Conservation (phyloP, 345 rosid species). For the Streptanthus diversifolius region DNA sequence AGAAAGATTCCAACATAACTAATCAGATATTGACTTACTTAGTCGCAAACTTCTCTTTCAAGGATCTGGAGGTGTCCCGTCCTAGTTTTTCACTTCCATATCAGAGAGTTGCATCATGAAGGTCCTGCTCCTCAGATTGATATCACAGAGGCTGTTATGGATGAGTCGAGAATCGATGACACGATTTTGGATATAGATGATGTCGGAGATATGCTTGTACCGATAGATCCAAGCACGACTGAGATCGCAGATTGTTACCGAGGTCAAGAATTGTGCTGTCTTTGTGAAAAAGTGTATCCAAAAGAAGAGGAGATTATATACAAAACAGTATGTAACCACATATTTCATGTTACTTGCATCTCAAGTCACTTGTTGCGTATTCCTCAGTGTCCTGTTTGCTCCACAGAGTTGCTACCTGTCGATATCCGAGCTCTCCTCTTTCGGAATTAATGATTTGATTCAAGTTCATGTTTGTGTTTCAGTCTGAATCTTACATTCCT, state of each 20-base stretch:
- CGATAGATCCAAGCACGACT: neutral
- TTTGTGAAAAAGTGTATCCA: constrained; percentile 2
- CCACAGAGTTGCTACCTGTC: neutral
- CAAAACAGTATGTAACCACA: constrained; percentile 1
- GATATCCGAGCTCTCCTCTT: constrained; percentile 4
- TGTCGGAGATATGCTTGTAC: neutral
- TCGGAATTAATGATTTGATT: neutral
- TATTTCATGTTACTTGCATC: constrained; percentile 3
- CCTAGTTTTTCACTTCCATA: neutral
- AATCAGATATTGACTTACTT: neutral
- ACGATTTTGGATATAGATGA: neutral
- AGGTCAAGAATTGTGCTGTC: neutral
- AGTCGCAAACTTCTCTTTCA: neutral
- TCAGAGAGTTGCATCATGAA: neutral
- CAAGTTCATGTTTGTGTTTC: neutral
- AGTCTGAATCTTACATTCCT: neutral
- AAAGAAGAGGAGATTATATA: neutral
- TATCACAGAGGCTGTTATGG: neutral
- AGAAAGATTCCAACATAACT: neutral
- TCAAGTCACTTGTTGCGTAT: constrained; percentile 1
- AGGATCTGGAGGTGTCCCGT: neutral
- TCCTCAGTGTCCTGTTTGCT: neutral
- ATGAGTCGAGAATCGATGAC: neutral
- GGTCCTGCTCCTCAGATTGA: neutral
- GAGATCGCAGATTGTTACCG: constrained; percentile 1